These are phyloP conservation scores for Collybia nuda DNA, from an alignment of 768 basidiomycete genomes.

Conservation along the genomic window DNA sequence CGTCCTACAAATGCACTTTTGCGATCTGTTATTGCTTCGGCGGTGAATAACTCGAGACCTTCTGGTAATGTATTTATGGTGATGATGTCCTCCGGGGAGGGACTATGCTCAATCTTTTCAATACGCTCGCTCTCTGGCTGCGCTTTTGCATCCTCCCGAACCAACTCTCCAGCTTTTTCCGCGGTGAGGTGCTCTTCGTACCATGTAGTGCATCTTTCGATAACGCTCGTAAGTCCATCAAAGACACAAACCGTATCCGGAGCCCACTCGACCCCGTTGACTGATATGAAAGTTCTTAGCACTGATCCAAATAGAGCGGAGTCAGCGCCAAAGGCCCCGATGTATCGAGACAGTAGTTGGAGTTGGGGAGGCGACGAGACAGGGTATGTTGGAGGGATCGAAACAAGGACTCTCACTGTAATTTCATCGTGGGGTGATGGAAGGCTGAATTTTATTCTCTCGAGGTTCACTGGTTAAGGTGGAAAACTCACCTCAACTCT, in stretches of 20 bases:
- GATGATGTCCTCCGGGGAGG: slow-evolving; percentile 8
- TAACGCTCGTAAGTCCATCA: slow-evolving; percentile 77
- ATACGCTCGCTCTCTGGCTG: slow-evolving; percentile 14
- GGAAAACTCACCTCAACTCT: slow-evolving; percentile 53
- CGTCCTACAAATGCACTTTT: slow-evolving; percentile 87
- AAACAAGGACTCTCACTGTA: slow-evolving; percentile 55
- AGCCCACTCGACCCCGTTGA: slow-evolving; percentile 74
- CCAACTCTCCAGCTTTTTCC: slow-evolving; percentile 53
- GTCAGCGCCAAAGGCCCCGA: slow-evolving; percentile 78
- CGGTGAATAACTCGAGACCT: slow-evolving; percentile 64
- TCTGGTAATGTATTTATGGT: slow-evolving; percentile 39
- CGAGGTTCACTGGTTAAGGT: slow-evolving; percentile 6
- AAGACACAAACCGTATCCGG: slow-evolving; percentile 79
- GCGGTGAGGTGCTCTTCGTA: slow-evolving; percentile 63
- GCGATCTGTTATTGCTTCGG: slow-evolving; percentile 82
- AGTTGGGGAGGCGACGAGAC: slow-evolving; percentile 70
- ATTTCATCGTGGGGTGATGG: slow-evolving; percentile 52
- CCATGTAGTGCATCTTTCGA: slow-evolving; percentile 69
- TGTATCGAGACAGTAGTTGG: slow-evolving; percentile 81
- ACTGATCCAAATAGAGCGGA: slow-evolving; percentile 73
- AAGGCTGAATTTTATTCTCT: slow-evolving; percentile 41
- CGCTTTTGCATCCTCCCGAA: slow-evolving; percentile 50
- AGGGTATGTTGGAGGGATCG: slow-evolving; percentile 65
- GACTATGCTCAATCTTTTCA: slow-evolving; percentile 8
- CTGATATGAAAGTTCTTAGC: slow-evolving; percentile 78